These are phyloP conservation scores for Urtica urens DNA, from an alignment of 306 rosid species.

Conservation along the genomic window DNA sequence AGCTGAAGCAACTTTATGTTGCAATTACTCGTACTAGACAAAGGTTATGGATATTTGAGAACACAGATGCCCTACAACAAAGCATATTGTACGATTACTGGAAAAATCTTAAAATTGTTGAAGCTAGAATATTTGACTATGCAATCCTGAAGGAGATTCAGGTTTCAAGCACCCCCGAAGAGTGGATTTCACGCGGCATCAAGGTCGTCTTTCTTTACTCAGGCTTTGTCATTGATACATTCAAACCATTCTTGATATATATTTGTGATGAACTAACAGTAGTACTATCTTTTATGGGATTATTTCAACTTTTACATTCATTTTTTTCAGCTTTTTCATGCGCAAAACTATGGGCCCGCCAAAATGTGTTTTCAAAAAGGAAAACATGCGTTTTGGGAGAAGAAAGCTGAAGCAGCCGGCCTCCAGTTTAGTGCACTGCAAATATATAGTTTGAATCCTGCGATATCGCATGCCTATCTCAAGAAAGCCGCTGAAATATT, in stretches of 20 bases:
- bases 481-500: conserved; percentile 45
- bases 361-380: conserved; percentile 48
- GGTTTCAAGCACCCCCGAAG: conserved; percentile 40
- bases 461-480: conserved; percentile 23
- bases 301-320: too few species aligned
- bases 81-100: conserved; percentile 56
- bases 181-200: conserved; percentile 49
- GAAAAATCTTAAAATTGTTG: conserved; percentile 36
- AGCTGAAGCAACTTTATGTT: conserved; percentile 47
- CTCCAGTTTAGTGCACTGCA: conserved; percentile 31
- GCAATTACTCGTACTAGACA: conserved; percentile 54
- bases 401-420: conserved; percentile 36
- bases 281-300: too few species aligned
- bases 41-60: conserved; percentile 51
- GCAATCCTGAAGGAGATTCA: conserved; percentile 39
- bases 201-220: conserved; percentile 25
- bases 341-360: conserved; percentile 32
- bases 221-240: too few species aligned
- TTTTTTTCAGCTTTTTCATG: conserved; percentile 32
- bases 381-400: conserved; percentile 31
- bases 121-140: conserved; percentile 27
- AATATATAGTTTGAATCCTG: conserved; percentile 16
- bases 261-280: too few species aligned
- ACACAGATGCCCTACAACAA: conserved; percentile 15
- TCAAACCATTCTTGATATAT: too few species aligned